Evolutionary conservation across 2,329 filamentous ascomycete species (phyloP).

Genomic region (Penicillium sp.): DNA sequence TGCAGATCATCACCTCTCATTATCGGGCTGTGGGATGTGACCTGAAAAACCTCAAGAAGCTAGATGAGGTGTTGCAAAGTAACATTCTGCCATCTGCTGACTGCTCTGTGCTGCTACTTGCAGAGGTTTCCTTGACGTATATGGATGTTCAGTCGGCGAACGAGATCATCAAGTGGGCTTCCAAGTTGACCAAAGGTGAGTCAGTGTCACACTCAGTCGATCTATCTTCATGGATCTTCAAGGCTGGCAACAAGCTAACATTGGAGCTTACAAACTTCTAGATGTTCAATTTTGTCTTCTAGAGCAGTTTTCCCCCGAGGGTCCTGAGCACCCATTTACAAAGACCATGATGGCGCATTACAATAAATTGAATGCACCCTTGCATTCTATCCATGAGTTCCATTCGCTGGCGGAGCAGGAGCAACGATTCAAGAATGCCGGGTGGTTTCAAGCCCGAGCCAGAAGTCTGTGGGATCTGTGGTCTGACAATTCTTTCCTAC

Average conservation of each 20-base stretch:
- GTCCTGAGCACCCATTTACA: constrained; percentile 77
- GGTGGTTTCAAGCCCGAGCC: constrained; percentile 65
- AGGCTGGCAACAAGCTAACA: neutral
- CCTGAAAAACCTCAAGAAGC: constrained; percentile 63
- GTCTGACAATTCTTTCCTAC: constrained; percentile 68
- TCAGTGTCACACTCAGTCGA: neutral
- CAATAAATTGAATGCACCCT: constrained; percentile 72
- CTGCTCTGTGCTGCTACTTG: constrained; percentile 72
- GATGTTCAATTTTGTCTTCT: constrained; percentile 79
- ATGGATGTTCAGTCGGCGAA: constrained; percentile 77
- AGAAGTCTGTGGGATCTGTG: constrained; percentile 81
- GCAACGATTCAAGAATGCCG: constrained; percentile 65
- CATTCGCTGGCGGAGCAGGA: constrained; percentile 66
- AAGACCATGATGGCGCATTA: constrained; percentile 83
- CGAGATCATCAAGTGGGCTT: constrained; percentile 75
- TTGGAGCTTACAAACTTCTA: constrained; percentile 2
- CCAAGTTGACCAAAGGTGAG: constrained; percentile 66
- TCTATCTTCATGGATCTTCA: neutral
- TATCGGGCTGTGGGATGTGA: constrained; percentile 84
- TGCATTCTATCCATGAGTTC: constrained; percentile 73
- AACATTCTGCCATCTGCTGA: constrained; percentile 57
- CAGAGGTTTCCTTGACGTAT: constrained; percentile 89
- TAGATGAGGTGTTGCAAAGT: constrained; percentile 60
- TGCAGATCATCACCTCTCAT: constrained; percentile 65
- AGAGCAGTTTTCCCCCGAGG: constrained; percentile 82